Evolutionary conservation across 495 filamentous ascomycete species (phyloP).

Genomic region (Cercophora newfieldiana): DNA sequence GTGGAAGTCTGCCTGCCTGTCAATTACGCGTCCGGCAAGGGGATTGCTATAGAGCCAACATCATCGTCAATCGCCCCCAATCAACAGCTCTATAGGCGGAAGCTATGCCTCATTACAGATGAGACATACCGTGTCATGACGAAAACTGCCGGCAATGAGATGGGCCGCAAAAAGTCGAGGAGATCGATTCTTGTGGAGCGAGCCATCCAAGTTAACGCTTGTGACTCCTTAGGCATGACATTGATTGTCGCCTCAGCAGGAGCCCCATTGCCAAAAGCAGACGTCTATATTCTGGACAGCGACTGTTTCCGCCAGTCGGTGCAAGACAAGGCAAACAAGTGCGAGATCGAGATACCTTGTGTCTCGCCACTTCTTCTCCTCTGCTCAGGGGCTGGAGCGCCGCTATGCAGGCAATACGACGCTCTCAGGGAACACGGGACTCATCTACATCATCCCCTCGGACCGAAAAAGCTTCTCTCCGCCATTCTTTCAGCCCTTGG

Average conservation of each 20-base stretch:
- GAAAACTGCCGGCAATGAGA: not conserved
- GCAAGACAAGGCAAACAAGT: not conserved
- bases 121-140: constrained; percentile 20
- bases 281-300: constrained; percentile 27
- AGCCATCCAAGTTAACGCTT: constrained; percentile 20
- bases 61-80: constrained; percentile 26
- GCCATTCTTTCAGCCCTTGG: constrained; percentile 13
- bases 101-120: constrained; percentile 31
- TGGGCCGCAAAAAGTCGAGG: not conserved
- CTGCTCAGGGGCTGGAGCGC: constrained; percentile 21
- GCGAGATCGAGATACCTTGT: not conserved
- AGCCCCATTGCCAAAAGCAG: constrained; percentile 18
- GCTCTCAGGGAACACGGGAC: constrained; percentile 6
- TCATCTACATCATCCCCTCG: constrained; percentile 30
- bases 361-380: constrained; percentile 22
- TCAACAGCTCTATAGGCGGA: constrained; percentile 30
- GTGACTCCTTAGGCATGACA: constrained; percentile 20
- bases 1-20: constrained; percentile 52
- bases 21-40: constrained; percentile 27
- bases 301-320: not conserved
- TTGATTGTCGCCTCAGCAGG: constrained; percentile 16
- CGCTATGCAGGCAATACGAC: constrained; percentile 13
- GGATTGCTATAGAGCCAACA: not conserved
- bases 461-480: constrained; percentile 23
- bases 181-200: constrained; percentile 18